Conservation (phyloP, 2,329 filamentous ascomycete species). For the Scedosporium minutisporum region DNA sequence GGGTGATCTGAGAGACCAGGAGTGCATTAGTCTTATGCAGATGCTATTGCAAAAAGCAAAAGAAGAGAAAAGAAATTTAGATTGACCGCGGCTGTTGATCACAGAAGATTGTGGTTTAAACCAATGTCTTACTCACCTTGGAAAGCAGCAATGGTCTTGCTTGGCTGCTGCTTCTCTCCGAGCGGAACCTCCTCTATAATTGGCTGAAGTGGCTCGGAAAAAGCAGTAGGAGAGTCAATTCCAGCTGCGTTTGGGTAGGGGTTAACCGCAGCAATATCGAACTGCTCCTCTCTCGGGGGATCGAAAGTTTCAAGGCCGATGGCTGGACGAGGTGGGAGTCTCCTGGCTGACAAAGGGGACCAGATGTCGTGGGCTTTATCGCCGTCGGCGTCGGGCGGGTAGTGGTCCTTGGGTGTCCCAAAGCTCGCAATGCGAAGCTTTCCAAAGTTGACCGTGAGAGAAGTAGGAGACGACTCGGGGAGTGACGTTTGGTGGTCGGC, state of each 20-base stretch:
- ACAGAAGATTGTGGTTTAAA: neutral
- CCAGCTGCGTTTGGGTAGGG: neutral
- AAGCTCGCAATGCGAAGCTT: slow-evolving; percentile 9
- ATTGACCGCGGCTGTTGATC: too few relatives aligned
- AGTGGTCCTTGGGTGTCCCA: slow-evolving; percentile 7
- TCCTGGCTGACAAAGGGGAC: slow-evolving; percentile 10
- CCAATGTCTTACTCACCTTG: neutral
- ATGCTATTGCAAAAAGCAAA: too few relatives aligned
- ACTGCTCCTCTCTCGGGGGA: slow-evolving; percentile 10
- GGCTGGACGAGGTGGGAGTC: slow-evolving; percentile 18
- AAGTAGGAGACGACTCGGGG: neutral
- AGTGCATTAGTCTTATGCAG: neutral
- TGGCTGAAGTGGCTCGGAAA: neutral
- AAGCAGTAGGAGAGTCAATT: neutral
- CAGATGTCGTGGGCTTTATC: slow-evolving; percentile 12
- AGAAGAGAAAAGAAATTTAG: too few relatives aligned
- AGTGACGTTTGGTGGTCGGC: slow-evolving; percentile 4
- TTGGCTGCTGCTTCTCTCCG: neutral
- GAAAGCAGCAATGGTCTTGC: neutral
- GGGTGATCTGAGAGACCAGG: neutral
- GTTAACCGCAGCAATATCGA: neutral
- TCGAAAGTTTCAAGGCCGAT: slow-evolving; percentile 23
- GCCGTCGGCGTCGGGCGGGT: slow-evolving; percentile 8
- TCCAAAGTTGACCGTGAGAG: slow-evolving; percentile 1
- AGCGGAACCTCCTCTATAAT: neutral